Evolutionary conservation across 331 rosid species (phyloP), one percentile per base, ranked within the genome.

Genomic region (Malus hybrid): DNA sequence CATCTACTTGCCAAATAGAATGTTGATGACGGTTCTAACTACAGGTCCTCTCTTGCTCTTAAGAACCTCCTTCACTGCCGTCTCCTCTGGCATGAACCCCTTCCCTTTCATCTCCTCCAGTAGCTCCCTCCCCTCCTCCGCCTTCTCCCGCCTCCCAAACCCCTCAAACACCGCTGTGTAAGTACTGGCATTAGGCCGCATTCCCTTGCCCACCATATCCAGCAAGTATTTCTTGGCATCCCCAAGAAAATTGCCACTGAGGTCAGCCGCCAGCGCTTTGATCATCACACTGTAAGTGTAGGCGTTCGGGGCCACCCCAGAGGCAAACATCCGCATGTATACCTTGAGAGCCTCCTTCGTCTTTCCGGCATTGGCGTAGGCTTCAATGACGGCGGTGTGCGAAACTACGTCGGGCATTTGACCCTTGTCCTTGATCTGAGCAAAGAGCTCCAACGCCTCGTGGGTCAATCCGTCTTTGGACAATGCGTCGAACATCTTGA

Each of bases 401-500:
- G 91, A 86, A 79, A 93, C 93, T 54, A 93, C 87, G 16, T 85
- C 92, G 2, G 98, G 98, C 89, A 91, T 91, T 1, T 81, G 87
- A 44, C 97, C 91, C 32, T 85, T 82, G 70, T 93, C 97, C 66
- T 93, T 93, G 60, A 93, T 91, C 74, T 86, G 88, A 3, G 83
- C 74, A 69, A 93, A 88, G 64, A 93, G 91, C 28, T 85, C 90
- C 57, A 91, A 20, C 0, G 97, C 96, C 69, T 87, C 90, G 54
- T 93, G 96, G 70, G 97, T 88, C 18, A 85, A 84, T 16, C 96
- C 92, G 52, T 89, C 90, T 50, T 88, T 88, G 50, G 97, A 90
- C 96, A 93, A 89, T 56, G 77, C 92, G 89, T 89, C 93, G 90
- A 93, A 86, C 96, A 86, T 91, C 87, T 89, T 91, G 28, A 82